phyloP scores from a whole-genome alignment of 768 basidiomycete species.

The Gymnopilus junonius region DNA sequence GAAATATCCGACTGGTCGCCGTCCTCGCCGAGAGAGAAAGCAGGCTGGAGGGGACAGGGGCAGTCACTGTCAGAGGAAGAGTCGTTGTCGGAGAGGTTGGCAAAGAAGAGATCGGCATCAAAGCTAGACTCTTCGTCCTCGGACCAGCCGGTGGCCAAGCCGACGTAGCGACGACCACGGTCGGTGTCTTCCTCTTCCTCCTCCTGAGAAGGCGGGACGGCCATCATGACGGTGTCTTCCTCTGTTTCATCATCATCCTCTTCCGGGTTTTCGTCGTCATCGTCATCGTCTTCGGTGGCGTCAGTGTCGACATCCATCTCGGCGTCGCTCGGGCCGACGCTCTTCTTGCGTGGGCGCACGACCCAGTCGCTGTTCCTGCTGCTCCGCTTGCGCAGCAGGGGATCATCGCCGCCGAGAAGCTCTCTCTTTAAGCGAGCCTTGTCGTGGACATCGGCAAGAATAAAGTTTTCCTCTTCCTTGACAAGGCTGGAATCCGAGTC shows the following conservation, averaged over 20 bases:
- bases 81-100: slow-evolving; percentile 69
- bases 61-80: slow-evolving; percentile 23
- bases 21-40: slow-evolving; percentile 45
- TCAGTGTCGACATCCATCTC: slow-evolving; percentile 70
- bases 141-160: slow-evolving; percentile 78
- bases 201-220: slow-evolving; percentile 23
- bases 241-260: slow-evolving; percentile 21
- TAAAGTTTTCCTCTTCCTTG: slow-evolving; percentile 66
- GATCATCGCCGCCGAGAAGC: slow-evolving; percentile 55
- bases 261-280: slow-evolving; percentile 49
- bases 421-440: slow-evolving; percentile 65
- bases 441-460: slow-evolving; percentile 49
- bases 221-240: slow-evolving; percentile 21
- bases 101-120: slow-evolving; percentile 86
- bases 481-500: slow-evolving; percentile 60
- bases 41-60: slow-evolving; percentile 4
- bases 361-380: slow-evolving; percentile 60
- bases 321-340: slow-evolving; percentile 65
- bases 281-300: slow-evolving; percentile 63
- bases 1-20: slow-evolving; percentile 50
- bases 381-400: slow-evolving; percentile 15
- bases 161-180: slow-evolving; percentile 48
- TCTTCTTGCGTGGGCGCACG: slow-evolving; percentile 69
- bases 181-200: slow-evolving; percentile 25
- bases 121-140: slow-evolving; percentile 74